phyloP scores from a whole-genome alignment of 495 filamentous ascomycete species.

The Geopyxis carbonaria region DNA sequence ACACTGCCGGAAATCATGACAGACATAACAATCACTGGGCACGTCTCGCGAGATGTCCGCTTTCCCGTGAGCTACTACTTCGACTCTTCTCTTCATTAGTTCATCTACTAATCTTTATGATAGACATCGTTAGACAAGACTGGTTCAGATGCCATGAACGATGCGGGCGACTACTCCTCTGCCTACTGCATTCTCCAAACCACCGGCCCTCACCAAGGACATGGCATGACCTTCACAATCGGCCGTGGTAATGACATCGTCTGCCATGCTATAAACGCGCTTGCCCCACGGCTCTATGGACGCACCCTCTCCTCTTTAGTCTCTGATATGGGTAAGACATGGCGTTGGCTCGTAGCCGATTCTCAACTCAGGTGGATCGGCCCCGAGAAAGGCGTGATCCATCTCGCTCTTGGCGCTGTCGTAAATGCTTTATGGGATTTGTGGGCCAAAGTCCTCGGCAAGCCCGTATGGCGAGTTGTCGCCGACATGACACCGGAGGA shows the following conservation, averaged over 20 bases:
- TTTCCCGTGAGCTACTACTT: conserved; percentile 48
- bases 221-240: conserved; percentile 96
- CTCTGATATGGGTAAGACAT: conserved; percentile 70
- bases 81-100: background rate
- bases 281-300: conserved; percentile 54
- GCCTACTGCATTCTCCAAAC: conserved; percentile 87
- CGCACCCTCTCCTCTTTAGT: conserved; percentile 60
- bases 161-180: conserved; percentile 78
- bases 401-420: conserved; percentile 76
- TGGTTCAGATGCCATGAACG: conserved; percentile 94
- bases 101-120: conserved; percentile 2
- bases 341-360: conserved; percentile 81
- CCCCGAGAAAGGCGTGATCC: conserved; percentile 87
- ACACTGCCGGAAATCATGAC: no score
- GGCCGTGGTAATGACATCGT: conserved; percentile 92
- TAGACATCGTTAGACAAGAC: conserved; percentile 86
- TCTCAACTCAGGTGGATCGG: conserved; percentile 88
- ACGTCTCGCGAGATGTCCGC: conserved; percentile 67
- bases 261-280: conserved; percentile 61
- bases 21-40: conserved; percentile 59
- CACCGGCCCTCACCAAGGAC: conserved; percentile 52
- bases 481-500: conserved; percentile 79
- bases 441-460: conserved; percentile 70
- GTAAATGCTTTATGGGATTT: conserved; percentile 93
- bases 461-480: conserved; percentile 82